Conservation (phyloP, 78 protist species). For the Pirum gemmata region DNA sequence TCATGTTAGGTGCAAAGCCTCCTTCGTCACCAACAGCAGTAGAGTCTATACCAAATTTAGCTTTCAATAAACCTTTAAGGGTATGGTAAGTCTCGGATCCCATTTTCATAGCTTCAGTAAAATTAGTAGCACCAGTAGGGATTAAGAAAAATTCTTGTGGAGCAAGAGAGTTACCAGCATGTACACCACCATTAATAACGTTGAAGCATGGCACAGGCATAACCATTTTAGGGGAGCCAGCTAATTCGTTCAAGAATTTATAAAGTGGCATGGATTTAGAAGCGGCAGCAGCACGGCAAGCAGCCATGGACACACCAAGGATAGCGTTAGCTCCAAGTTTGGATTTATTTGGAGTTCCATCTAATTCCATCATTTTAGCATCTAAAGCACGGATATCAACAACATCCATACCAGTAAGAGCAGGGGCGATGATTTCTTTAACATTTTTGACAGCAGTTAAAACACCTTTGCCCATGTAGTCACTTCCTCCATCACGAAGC, state of each 20-base stretch:
- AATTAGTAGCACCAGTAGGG: constrained; percentile 80
- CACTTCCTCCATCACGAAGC: constrained; percentile 77
- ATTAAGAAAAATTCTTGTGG: constrained; percentile 89
- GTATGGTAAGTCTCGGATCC: constrained; percentile 94
- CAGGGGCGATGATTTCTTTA: constrained; percentile 76
- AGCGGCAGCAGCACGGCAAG: constrained; percentile 91
- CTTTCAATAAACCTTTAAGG: constrained; percentile 75
- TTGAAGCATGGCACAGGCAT: constrained; percentile 94
- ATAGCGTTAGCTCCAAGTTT: constrained; percentile 99
- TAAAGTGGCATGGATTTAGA: constrained; percentile 79
- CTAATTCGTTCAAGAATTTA: constrained; percentile 76
- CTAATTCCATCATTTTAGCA: constrained; percentile 72
- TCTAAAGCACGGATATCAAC: constrained; percentile 81
- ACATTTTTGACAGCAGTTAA: constrained; percentile 83
- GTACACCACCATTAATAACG: constrained; percentile 98
- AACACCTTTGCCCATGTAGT: constrained; percentile 92
- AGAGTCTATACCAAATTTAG: constrained; percentile 54
- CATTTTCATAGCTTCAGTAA: constrained; percentile 86
- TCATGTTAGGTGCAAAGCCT: constrained; percentile 96
- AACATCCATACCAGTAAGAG: constrained; percentile 71
- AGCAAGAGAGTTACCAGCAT: constrained; percentile 94
- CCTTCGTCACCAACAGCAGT: constrained; percentile 99
- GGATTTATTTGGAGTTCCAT: constrained; percentile 87
- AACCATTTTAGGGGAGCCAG: constrained; percentile 63
- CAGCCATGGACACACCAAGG: constrained; percentile 93